Percentiles rank a stretch among this genome's conserved stretches.
These are phyloP conservation scores for Pseudozyma thailandica DNA, from an alignment of 1,284 basidiomycete species.

Conservation along the genomic window DNA sequence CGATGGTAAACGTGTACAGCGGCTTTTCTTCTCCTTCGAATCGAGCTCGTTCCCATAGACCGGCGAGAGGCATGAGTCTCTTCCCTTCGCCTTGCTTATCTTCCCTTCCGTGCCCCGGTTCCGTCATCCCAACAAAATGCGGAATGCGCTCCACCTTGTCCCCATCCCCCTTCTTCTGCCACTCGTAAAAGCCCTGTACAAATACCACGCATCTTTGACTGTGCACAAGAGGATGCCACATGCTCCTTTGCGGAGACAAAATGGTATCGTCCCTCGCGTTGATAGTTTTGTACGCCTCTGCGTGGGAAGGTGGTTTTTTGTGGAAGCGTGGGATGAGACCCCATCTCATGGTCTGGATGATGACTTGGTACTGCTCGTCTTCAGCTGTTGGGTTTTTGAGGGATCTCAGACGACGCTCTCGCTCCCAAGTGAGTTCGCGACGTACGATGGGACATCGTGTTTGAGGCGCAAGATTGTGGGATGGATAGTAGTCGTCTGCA, in stretches of 20 bases:
- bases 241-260: slow-evolving; percentile 65
- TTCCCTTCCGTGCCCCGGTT: slow-evolving; percentile 71
- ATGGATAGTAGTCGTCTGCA: slow-evolving; percentile 52
- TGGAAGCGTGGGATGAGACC: slow-evolving; percentile 87
- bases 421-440: slow-evolving; percentile 41
- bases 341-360: slow-evolving; percentile 76
- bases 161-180: slow-evolving; percentile 45
- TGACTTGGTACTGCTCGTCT: slow-evolving; percentile 17
- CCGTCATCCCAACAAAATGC: slow-evolving; percentile 87
- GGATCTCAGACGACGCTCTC: slow-evolving; percentile 19
- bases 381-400: slow-evolving; percentile 15
- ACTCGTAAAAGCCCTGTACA: slow-evolving; percentile 65
- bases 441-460: slow-evolving; percentile 56
- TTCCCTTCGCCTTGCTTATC: slow-evolving; percentile 76
- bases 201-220: slow-evolving; percentile 62
- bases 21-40: slow-evolving; percentile 73
- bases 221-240: slow-evolving; percentile 46
- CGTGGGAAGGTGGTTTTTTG: slow-evolving; percentile 76
- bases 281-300: slow-evolving; percentile 79
- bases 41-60: slow-evolving; percentile 81
- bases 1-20: slow-evolving; percentile 85
- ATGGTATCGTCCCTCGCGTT: slow-evolving; percentile 89
- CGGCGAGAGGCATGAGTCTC: slow-evolving; percentile 84
- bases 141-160: slow-evolving; percentile 43
- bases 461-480: slow-evolving; percentile 62